phyloP scores from a whole-genome alignment of 2,329 filamentous ascomycete species.

The Penicillium sp. region DNA sequence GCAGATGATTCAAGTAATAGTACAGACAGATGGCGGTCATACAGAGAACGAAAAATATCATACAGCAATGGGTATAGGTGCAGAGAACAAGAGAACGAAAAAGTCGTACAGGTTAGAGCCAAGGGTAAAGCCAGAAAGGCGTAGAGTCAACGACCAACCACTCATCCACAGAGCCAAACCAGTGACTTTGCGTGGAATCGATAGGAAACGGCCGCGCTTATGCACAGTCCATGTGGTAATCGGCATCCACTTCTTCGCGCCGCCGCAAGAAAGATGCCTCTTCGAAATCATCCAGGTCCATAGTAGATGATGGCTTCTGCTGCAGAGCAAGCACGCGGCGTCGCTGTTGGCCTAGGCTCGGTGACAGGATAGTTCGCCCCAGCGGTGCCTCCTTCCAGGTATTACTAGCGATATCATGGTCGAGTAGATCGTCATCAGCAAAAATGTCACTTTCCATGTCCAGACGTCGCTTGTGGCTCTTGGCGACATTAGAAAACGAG shows the following conservation, averaged over 20 bases:
- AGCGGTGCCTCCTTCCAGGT: conserved; percentile 29
- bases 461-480: conserved; percentile 45
- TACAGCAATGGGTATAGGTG: conserved; percentile 5
- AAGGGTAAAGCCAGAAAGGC: no score
- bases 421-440: conserved; percentile 38
- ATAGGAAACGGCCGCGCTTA: conserved; percentile 11
- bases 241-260: conserved; percentile 40
- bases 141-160: not conserved
- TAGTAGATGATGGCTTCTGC: conserved; percentile 10
- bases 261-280: conserved; percentile 46
- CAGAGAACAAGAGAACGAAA: conserved; percentile 1
- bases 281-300: conserved; percentile 45
- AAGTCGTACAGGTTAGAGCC: not conserved
- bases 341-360: conserved; percentile 31
- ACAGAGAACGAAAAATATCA: conserved; percentile 1
- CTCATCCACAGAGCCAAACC: no score
- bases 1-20: not conserved
- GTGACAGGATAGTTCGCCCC: conserved; percentile 34
- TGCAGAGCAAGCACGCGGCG: conserved; percentile 22
- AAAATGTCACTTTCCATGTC: conserved; percentile 41
- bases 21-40: not conserved
- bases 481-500: conserved; percentile 24
- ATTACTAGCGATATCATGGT: conserved; percentile 23
- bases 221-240: conserved; percentile 38
- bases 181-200: no score